These are phyloP conservation scores for Singerocomus rubriflavus DNA, from an alignment of 1,284 basidiomycete species.

Conservation along the genomic window DNA sequence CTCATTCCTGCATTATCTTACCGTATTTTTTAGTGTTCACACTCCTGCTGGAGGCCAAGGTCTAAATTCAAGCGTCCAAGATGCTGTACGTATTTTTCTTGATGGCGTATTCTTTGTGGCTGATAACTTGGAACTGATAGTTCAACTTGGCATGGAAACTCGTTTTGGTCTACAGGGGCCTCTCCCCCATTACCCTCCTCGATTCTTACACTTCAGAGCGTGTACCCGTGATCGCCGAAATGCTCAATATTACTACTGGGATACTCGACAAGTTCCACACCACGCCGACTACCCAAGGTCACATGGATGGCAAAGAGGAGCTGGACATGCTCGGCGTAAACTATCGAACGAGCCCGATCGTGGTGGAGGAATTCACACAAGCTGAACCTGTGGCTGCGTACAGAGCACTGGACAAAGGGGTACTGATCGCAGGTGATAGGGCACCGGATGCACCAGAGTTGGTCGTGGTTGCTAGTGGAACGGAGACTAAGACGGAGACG, in stretches of 20 bases:
- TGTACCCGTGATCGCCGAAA: constrained; percentile 38
- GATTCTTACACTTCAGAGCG: constrained; percentile 37
- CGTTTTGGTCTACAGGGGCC: constrained; percentile 34
- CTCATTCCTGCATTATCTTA: neutral
- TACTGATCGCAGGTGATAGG: constrained; percentile 20
- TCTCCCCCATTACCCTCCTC: constrained; percentile 33
- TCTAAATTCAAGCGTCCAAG: constrained; percentile 40
- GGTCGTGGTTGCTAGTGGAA: neutral
- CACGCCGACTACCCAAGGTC: neutral
- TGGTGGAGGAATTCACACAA: constrained; percentile 25
- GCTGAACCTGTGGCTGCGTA: constrained; percentile 14
- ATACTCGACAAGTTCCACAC: neutral
- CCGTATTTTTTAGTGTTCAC: constrained; percentile 37
- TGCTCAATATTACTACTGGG: constrained; percentile 30
- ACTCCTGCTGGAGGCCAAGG: constrained; percentile 48
- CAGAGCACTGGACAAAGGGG: constrained; percentile 6
- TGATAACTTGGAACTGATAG: constrained; percentile 13
- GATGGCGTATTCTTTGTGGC: neutral
- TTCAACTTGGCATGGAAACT: constrained; percentile 45
- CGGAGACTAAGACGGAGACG: constrained; percentile 1
- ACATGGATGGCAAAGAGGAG: constrained; percentile 11
- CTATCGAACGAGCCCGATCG: constrained; percentile 32
- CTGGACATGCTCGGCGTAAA: constrained; percentile 36
- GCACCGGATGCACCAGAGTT: constrained; percentile 21
- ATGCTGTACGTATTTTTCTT: constrained; percentile 31